A percentile compares a stretch with the other conserved stretches of the same genome.
These are phyloP conservation scores for Paramecium tetraurelia DNA, from an alignment of 73 alveolate species.

Conservation along the genomic window DNA sequence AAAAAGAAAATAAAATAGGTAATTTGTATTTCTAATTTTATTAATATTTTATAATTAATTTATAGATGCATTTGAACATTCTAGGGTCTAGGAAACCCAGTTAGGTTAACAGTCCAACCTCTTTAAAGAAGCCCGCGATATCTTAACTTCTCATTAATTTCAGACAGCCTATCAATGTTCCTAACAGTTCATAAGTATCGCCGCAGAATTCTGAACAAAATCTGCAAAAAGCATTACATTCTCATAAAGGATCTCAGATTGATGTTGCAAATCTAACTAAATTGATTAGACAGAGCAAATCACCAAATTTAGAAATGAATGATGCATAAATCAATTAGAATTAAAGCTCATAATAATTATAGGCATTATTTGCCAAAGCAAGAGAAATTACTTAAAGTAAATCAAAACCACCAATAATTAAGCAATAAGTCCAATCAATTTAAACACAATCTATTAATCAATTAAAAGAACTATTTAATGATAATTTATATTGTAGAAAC, in stretches of 20 bases:
- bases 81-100: background rate
- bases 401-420: background rate
- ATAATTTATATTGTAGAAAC: slow-evolving; percentile 47
- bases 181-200: slow-evolving; percentile 10
- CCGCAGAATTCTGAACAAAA: background rate
- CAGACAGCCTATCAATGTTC: background rate
- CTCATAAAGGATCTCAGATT: slow-evolving; percentile 26
- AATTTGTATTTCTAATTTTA: background rate
- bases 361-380: slow-evolving; percentile 18
- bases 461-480: slow-evolving; percentile 32
- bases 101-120: background rate
- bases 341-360: background rate
- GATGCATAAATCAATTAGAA: background rate
- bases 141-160: background rate
- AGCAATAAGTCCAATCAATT: background rate
- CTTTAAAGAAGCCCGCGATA: background rate
- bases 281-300: background rate
- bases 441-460: background rate
- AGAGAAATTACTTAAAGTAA: slow-evolving; percentile 5
- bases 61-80: background rate
- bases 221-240: slow-evolving; percentile 26
- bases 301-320: background rate
- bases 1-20: background rate
- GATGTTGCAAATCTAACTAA: slow-evolving; percentile 13
- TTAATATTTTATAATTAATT: background rate